A percentile compares a stretch with the other conserved stretches of the same genome.
These are phyloP conservation scores for Boletus reticulatus DNA, from an alignment of 768 basidiomycete species.

Conservation along the genomic window DNA sequence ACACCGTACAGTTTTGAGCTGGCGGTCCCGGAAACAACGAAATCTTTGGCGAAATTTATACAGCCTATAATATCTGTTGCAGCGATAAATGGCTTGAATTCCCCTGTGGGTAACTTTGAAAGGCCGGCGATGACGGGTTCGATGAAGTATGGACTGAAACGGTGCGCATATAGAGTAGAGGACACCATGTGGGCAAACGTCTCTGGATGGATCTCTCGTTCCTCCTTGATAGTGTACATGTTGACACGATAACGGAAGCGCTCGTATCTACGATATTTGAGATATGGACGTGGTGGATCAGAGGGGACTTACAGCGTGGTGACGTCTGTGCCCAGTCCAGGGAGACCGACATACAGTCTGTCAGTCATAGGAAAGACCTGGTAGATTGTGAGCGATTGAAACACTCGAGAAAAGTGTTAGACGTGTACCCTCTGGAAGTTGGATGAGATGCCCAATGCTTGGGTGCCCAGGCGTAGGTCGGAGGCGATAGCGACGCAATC, in stretches of 20 bases:
- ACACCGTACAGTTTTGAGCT: constrained; percentile 92
- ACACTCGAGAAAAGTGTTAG: constrained; percentile 12
- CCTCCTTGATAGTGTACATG: constrained; percentile 99
- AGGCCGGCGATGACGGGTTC: constrained; percentile 97
- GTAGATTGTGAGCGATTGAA: not conserved
- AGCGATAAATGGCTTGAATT: constrained; percentile 89
- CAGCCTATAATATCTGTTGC: constrained; percentile 93
- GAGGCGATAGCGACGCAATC: constrained; percentile 98
- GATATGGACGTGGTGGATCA: not conserved
- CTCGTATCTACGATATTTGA: constrained; percentile 60
- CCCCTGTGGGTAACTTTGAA: constrained; percentile 67
- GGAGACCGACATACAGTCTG: constrained; percentile 85
- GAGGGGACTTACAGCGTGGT: constrained; percentile 69
- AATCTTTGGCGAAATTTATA: constrained; percentile 93
- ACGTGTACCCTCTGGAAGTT: constrained; percentile 89
- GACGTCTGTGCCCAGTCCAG: constrained; percentile 93
- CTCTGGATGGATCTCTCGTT: constrained; percentile 93
- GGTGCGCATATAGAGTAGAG: constrained; percentile 91
- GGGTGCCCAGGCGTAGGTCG: constrained; percentile 88
- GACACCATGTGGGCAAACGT: constrained; percentile 95
- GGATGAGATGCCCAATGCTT: constrained; percentile 79
- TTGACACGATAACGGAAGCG: constrained; percentile 92
- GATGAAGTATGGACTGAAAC: constrained; percentile 95
- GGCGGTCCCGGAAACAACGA: constrained; percentile 94
- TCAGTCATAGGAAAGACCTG: constrained; percentile 95